Percentiles rank a stretch among this genome's conserved stretches.
Conservation (phyloP, 2,329 filamentous ascomycete genomes). For the Calonectria fujianensis region DNA sequence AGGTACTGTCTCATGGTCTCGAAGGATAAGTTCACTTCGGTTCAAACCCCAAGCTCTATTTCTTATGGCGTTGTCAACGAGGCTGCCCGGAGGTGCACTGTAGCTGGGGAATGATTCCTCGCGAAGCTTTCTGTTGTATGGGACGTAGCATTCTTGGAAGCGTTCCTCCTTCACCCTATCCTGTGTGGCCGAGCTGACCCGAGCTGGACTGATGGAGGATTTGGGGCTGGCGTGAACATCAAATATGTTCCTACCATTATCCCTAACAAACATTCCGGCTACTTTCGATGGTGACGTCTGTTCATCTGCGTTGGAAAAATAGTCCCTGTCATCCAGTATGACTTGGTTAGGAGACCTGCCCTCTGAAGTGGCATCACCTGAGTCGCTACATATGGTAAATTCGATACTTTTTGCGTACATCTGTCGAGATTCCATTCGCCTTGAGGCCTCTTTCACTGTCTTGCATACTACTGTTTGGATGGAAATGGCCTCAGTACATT, state of each 20-base stretch:
- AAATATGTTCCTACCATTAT: not conserved
- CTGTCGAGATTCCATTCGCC: not conserved
- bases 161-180: not conserved
- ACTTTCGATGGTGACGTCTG: no score
- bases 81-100: conserved; percentile 18
- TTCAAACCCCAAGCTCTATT: conserved; percentile 36
- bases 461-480: conserved; percentile 14
- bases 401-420: conserved; percentile 26
- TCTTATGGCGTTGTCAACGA: conserved; percentile 35
- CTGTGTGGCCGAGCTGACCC: not conserved
- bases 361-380: not conserved
- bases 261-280: no score
- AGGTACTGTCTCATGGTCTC: conserved; percentile 23
- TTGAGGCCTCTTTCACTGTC: conserved; percentile 31
- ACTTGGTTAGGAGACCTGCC: not conserved
- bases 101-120: not conserved
- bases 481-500: not conserved
- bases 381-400: not conserved
- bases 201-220: not conserved
- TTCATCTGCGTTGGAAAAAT: no score
- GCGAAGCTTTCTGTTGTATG: not conserved
- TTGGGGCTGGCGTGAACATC: no score
- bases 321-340: no score
- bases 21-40: conserved; percentile 25
- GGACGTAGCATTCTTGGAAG: not conserved